Evolutionary conservation across 306 rosid species (phyloP).

Genomic region (Vigna unguiculata): DNA sequence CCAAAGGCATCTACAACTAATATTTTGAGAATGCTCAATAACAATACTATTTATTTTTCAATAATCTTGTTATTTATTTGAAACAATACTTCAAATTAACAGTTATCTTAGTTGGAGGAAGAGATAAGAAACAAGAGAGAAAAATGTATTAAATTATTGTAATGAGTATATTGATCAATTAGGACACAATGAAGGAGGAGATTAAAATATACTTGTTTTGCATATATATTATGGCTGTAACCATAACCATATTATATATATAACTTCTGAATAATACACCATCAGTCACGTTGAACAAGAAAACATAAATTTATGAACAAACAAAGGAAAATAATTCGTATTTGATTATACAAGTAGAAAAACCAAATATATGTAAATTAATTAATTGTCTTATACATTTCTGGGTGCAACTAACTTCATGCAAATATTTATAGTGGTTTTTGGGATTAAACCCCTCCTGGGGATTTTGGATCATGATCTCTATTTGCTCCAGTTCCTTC

Average conservation of each 20-base stretch:
- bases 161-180: neutral
- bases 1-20: no score
- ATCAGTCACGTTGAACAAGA: neutral
- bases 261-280: neutral
- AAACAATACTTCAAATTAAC: neutral
- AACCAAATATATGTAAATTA: neutral
- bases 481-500: conserved; percentile 58
- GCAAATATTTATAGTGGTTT: neutral
- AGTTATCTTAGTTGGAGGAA: neutral
- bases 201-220: neutral
- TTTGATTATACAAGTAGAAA: conserved; percentile 21
- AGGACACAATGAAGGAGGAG: neutral
- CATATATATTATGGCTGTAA: neutral
- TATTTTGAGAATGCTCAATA: no score
- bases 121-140: neutral
- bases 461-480: conserved; percentile 61
- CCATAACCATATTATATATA: neutral
- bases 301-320: neutral
- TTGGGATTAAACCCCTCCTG: conserved; percentile 41
- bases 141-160: neutral
- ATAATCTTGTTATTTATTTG: neutral
- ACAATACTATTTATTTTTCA: no score
- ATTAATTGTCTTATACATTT: conserved; percentile 11
- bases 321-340: neutral
- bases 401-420: conserved; percentile 2